Percentiles rank a stretch among this genome's conserved stretches.
Conservation (phyloP, 2,329 filamentous ascomycete species). For the Myriosclerotinia scirpicola region DNA sequence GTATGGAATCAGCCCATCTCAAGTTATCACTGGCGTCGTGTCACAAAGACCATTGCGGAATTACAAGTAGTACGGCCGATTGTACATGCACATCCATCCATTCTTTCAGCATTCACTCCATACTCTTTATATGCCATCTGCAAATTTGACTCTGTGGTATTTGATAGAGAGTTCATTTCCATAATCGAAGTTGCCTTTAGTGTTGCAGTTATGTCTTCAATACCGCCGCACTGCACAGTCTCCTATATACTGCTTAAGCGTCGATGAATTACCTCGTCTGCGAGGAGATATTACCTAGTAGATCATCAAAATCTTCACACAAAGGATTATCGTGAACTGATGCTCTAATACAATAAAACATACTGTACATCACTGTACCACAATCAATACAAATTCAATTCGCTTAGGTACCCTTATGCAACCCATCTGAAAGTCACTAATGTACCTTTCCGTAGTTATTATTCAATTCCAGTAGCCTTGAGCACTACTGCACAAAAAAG, state of each 20-base stretch:
- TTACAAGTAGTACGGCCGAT: constrained; percentile 13
- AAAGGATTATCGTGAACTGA: not conserved
- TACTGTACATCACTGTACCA: not conserved
- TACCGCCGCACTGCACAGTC: not conserved
- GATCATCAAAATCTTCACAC: not conserved
- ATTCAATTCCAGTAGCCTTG: not conserved
- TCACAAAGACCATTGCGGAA: not conserved
- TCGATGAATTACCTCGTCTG: not conserved
- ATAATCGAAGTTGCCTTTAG: not conserved
- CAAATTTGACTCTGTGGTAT: not conserved
- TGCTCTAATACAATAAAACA: not conserved
- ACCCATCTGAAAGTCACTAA: not conserved
- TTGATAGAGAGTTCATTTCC: not conserved
- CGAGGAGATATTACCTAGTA: too few species aligned
- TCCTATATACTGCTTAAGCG: not conserved
- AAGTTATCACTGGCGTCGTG: not conserved
- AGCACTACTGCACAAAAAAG: not conserved
- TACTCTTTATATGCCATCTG: not conserved
- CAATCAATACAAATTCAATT: not conserved
- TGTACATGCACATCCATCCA: constrained; percentile 8
- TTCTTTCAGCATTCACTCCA: not conserved
- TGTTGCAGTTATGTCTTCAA: not conserved
- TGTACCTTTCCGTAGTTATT: not conserved
- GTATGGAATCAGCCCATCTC: constrained; percentile 7
- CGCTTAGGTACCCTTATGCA: not conserved